Evolutionary conservation across 1,139 yeast species (phyloP).

Genomic region (Yamadazyma triangularis): DNA sequence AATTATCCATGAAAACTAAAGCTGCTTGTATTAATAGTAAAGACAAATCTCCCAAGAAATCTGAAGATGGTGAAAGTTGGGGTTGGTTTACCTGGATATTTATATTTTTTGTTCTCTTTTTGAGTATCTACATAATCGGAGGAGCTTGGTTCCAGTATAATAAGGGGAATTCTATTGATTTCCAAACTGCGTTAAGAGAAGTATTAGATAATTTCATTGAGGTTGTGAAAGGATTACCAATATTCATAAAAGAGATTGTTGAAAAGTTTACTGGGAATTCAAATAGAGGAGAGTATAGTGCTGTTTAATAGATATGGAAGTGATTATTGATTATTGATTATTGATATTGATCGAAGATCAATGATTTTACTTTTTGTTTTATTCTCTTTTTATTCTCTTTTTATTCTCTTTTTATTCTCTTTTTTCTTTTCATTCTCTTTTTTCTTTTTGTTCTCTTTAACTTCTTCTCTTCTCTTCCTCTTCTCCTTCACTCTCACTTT

Average conservation of each 20-base stretch:
- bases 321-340: too few relatives aligned
- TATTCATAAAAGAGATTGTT: conserved; percentile 63
- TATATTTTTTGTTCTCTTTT: conserved; percentile 59
- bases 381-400: too few relatives aligned
- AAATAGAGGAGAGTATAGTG: conserved; percentile 85
- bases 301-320: too few relatives aligned
- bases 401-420: too few relatives aligned
- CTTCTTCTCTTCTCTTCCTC: too few relatives aligned
- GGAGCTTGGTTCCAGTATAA: conserved; percentile 75
- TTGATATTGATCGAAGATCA: too few relatives aligned
- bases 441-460: too few relatives aligned
- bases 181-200: conserved; percentile 58
- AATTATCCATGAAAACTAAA: conserved; percentile 24
- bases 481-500: too few relatives aligned
- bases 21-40: conserved; percentile 34
- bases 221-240: conserved; percentile 61
- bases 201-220: conserved; percentile 66
- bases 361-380: too few relatives aligned
- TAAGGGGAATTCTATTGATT: conserved; percentile 49
- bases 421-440: too few relatives aligned
- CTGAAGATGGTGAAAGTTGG: conserved; percentile 50
- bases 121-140: conserved; percentile 69
- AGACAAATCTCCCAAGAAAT: conserved; percentile 15
- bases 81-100: conserved; percentile 78
- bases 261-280: conserved; percentile 66